These are phyloP conservation scores for Thelonectria blattea DNA, from an alignment of 2,329 filamentous ascomycete genomes.

Conservation along the genomic window DNA sequence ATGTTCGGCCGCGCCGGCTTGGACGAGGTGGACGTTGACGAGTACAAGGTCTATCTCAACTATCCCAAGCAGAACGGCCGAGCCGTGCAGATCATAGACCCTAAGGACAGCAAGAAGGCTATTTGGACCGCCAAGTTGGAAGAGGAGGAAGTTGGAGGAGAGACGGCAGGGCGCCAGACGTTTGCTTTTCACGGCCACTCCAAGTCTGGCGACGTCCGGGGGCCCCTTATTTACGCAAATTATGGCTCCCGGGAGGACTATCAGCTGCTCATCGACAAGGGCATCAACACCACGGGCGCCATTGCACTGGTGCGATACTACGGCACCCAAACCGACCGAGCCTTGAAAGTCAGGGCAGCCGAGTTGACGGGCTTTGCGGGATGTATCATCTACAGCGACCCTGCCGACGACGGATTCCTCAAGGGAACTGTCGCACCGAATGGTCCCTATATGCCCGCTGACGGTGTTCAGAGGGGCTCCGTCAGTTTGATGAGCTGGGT, in stretches of 20 bases:
- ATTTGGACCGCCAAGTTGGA: slow-evolving; percentile 84
- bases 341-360: slow-evolving; percentile 87
- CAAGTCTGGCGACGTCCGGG: slow-evolving; percentile 82
- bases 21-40: slow-evolving; percentile 76
- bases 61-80: slow-evolving; percentile 82
- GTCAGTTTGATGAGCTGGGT: slow-evolving; percentile 85
- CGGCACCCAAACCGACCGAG: slow-evolving; percentile 74
- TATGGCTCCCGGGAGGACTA: slow-evolving; percentile 89
- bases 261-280: slow-evolving; percentile 70
- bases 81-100: slow-evolving; percentile 78
- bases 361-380: slow-evolving; percentile 85
- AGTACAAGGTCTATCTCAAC: slow-evolving; percentile 90
- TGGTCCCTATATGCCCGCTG: slow-evolving; percentile 79
- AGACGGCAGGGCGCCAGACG: slow-evolving; percentile 70
- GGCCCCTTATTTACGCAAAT: slow-evolving; percentile 89
- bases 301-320: slow-evolving; percentile 86
- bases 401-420: slow-evolving; percentile 80
- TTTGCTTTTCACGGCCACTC: slow-evolving; percentile 88
- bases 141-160: slow-evolving; percentile 72
- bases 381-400: slow-evolving; percentile 92
- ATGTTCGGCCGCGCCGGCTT: slow-evolving; percentile 75
- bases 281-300: slow-evolving; percentile 76
- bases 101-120: slow-evolving; percentile 60
- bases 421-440: slow-evolving; percentile 76
- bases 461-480: slow-evolving; percentile 81